Conservation (phyloP, 345 rosid genomes). For the Eucalyptus tenuipes region DNA sequence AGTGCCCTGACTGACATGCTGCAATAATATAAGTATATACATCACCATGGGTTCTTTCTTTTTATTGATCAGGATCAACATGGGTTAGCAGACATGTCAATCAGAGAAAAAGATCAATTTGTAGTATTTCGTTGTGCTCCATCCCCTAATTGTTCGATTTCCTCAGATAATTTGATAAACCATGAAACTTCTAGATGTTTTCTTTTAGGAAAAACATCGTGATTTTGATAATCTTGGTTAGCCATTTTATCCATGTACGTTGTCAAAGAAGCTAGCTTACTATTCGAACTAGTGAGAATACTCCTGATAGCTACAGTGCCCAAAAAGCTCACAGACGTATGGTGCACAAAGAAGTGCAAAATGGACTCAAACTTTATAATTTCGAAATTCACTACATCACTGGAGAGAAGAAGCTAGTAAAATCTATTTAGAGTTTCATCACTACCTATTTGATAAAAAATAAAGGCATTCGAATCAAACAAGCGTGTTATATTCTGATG, state of each 20-base stretch:
- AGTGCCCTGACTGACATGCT: constrained; percentile 44
- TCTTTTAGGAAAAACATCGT: background rate
- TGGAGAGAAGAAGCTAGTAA: background rate
- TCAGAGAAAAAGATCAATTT: background rate
- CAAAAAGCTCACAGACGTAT: background rate
- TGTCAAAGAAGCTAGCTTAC: background rate
- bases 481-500: background rate
- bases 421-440: background rate
- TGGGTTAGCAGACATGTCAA: background rate
- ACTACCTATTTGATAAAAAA: background rate
- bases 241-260: background rate
- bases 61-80: background rate
- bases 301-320: background rate
- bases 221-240: background rate
- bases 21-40: background rate
- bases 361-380: background rate
- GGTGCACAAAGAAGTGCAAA: background rate
- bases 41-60: background rate
- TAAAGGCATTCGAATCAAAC: background rate
- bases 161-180: background rate
- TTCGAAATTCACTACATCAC: background rate
- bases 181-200: background rate
- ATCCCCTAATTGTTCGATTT: background rate
- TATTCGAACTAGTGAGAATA: fast-evolving
- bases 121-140: background rate